phyloP scores from a whole-genome alignment of 1,139 yeast genomes.

The Kodamaea alishanica region DNA sequence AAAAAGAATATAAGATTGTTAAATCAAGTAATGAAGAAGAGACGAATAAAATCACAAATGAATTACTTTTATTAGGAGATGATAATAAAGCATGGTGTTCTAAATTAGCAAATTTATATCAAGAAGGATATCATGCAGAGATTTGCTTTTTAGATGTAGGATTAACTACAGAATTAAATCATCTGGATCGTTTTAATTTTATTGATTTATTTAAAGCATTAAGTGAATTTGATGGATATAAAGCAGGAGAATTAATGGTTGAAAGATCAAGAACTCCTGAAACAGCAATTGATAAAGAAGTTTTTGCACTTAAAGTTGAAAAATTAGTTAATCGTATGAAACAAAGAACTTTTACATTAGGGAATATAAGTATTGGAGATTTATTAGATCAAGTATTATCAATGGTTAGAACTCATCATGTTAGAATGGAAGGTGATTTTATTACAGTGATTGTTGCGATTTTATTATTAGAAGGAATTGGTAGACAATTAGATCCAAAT shows the following conservation, averaged over 20 bases:
- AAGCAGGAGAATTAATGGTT: slow-evolving; percentile 92
- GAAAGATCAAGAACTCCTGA: slow-evolving; percentile 94
- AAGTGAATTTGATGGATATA: slow-evolving; percentile 89
- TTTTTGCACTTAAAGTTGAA: slow-evolving; percentile 85
- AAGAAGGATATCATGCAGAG: slow-evolving; percentile 75
- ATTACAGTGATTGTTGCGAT: slow-evolving; percentile 92
- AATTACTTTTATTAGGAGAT: slow-evolving; percentile 37
- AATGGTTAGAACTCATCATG: slow-evolving; percentile 93
- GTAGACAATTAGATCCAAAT: slow-evolving; percentile 88
- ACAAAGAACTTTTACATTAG: slow-evolving; percentile 85
- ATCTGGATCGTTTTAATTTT: slow-evolving; percentile 73
- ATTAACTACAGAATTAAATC: slow-evolving; percentile 82
- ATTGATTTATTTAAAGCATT: slow-evolving; percentile 85
- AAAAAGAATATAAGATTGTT: slow-evolving; percentile 46
- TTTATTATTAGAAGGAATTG: slow-evolving; percentile 85
- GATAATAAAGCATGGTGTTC: slow-evolving; percentile 47
- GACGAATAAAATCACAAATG: slow-evolving; percentile 45
- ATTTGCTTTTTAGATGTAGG: slow-evolving; percentile 92
- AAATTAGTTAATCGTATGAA: slow-evolving; percentile 76
- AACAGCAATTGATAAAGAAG: slow-evolving; percentile 77
- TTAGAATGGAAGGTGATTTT: slow-evolving; percentile 96
- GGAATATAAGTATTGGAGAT: slow-evolving; percentile 90
- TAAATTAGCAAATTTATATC: slow-evolving; percentile 47
- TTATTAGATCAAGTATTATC: slow-evolving; percentile 78
- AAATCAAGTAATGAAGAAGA: slow-evolving; percentile 45